Evolutionary conservation across 495 filamentous ascomycete species (phyloP).

Genomic region (Clohesyomyces aquaticus): DNA sequence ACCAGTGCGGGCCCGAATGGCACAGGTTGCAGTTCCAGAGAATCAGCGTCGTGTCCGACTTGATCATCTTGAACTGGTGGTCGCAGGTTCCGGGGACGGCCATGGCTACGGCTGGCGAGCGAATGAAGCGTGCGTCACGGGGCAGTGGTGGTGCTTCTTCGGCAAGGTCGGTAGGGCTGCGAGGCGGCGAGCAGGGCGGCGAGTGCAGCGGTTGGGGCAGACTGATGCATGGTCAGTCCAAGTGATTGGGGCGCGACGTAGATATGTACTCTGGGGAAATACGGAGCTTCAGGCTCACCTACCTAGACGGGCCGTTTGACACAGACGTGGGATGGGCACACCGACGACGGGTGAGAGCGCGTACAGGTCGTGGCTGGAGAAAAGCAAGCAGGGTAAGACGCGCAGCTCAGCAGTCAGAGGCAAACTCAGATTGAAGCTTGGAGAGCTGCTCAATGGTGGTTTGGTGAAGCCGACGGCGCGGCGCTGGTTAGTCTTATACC

Average conservation of each 20-base stretch:
- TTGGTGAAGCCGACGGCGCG: conserved; percentile 34
- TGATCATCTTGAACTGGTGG: conserved; percentile 76
- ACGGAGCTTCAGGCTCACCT: conserved; percentile 17
- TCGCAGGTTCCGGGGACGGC: conserved; percentile 66
- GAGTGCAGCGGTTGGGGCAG: conserved; percentile 2
- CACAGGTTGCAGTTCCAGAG: conserved; percentile 79
- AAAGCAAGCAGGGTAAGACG: conserved; percentile 35
- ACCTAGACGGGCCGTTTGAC: conserved; percentile 24
- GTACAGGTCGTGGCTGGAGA: conserved; percentile 36
- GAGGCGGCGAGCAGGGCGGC: neutral
- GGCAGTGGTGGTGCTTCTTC: neutral
- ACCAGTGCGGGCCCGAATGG: conserved; percentile 78
- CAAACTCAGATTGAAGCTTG: neutral
- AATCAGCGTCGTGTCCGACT: conserved; percentile 72
- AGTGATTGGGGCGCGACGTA: conserved; percentile 26
- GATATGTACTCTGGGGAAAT: conserved; percentile 37
- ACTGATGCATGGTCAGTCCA: conserved; percentile 36
- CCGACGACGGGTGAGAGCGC: conserved; percentile 18
- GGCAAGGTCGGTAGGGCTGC: neutral
- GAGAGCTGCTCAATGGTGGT: conserved; percentile 14
- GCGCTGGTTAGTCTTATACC: conserved; percentile 36
- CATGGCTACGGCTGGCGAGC: conserved; percentile 53
- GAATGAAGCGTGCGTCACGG: conserved; percentile 2
- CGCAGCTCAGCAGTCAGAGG: conserved; percentile 2
- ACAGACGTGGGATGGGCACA: conserved; percentile 24